These are phyloP conservation scores for Cyclotella cryptica DNA, from an alignment of 108 stramenopile species.

Conservation along the genomic window DNA sequence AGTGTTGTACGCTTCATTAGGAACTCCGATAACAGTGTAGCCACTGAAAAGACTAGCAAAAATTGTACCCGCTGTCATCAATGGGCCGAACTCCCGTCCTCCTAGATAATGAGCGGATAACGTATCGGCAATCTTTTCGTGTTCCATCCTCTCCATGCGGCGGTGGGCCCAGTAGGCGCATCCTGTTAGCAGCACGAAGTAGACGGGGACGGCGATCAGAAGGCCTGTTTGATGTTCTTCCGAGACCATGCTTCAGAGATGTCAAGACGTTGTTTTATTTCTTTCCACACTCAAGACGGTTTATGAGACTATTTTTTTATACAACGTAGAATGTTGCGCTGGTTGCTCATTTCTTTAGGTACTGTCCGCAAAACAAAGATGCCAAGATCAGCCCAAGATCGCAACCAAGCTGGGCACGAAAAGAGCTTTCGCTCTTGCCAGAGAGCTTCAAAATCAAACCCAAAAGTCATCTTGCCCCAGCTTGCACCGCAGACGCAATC, in stretches of 20 bases:
- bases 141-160: conserved; percentile 18
- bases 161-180: conserved; percentile 27
- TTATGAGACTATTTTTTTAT: no score
- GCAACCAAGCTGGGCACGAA: no score
- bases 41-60: conserved; percentile 52
- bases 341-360: no score
- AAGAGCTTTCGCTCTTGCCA: no score
- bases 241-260: conserved; percentile 27
- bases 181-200: conserved; percentile 25
- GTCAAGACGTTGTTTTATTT: no score
- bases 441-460: no score
- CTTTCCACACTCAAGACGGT: no score
- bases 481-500: no score
- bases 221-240: conserved; percentile 22
- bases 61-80: conserved; percentile 43
- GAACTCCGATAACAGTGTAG: conserved; percentile 54
- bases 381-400: no score
- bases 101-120: conserved; percentile 46
- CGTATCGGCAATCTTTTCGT: conserved; percentile 22
- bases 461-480: no score
- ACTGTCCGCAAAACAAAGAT: no score
- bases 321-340: no score
- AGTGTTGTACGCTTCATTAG: conserved; percentile 32
- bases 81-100: conserved; percentile 42
- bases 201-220: conserved; percentile 39